Conservation (phyloP, 208 protist genomes). For the Crithidia acanthocephali region DNA sequence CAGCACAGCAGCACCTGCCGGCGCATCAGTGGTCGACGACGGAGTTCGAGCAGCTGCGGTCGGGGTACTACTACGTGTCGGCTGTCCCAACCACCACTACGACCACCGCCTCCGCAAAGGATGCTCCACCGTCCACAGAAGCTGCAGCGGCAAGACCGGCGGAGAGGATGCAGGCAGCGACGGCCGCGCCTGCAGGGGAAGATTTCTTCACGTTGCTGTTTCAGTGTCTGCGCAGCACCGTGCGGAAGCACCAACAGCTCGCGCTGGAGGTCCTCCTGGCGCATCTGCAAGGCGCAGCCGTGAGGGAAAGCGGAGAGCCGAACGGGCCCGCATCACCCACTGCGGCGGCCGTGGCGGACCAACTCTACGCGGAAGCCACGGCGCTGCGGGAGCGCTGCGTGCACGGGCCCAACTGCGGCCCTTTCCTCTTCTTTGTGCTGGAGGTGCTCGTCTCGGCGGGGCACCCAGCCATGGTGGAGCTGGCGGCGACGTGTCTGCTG, state of each 20-base stretch:
- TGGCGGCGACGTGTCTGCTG: conserved; percentile 43
- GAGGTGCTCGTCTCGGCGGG: conserved; percentile 40
- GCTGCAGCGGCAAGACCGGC: too few relatives aligned
- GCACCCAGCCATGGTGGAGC: conserved; percentile 31
- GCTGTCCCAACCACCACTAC: background rate
- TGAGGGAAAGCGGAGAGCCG: background rate
- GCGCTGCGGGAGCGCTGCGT: conserved; percentile 47
- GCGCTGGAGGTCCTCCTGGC: conserved; percentile 41
- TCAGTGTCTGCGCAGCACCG: conserved; percentile 56
- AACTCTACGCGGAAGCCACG: conserved; percentile 4
- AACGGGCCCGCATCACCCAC: background rate
- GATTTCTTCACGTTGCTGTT: conserved; percentile 48
- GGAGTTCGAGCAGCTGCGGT: conserved; percentile 44
- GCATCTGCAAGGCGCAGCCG: conserved; percentile 34
- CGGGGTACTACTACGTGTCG: conserved; percentile 41
- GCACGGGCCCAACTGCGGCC: conserved; percentile 50
- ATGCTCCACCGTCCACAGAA: too few relatives aligned
- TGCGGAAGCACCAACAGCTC: conserved; percentile 55
- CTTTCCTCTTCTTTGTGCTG: conserved; percentile 52
- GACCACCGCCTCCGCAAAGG: too few relatives aligned
- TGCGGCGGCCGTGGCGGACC: background rate
- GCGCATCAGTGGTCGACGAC: conserved; percentile 54
- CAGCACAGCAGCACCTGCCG: conserved; percentile 17
- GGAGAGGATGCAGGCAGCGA: too few relatives aligned
- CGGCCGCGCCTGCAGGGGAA: conserved; percentile 26